A percentile compares a stretch with the other conserved stretches of the same genome.
Evolutionary conservation across 1,284 basidiomycete species (phyloP).

Genomic region (Nidula niveotomentosa): DNA sequence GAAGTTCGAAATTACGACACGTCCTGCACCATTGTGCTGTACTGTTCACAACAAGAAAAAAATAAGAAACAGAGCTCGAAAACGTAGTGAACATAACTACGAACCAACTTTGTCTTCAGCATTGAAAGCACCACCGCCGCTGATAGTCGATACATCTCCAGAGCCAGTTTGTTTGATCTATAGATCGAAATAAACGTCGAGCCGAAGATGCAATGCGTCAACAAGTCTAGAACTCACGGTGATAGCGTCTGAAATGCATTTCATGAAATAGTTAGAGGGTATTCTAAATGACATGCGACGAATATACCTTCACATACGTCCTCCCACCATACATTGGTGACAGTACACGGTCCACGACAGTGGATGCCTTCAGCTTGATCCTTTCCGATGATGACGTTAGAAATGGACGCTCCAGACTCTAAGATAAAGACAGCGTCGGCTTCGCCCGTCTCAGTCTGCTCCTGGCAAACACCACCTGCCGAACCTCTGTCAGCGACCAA

Average conservation of each 20-base stretch:
- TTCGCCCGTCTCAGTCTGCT: constrained; percentile 21
- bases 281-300: not conserved
- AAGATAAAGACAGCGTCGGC: constrained; percentile 25
- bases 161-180: constrained; percentile 24
- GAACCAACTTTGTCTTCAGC: constrained; percentile 23
- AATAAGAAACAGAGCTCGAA: not conserved
- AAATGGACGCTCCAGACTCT: constrained; percentile 21
- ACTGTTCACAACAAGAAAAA: constrained; percentile 8
- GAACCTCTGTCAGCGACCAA: too few relatives aligned
- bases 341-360: constrained; percentile 22
- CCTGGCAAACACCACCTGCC: constrained; percentile 21
- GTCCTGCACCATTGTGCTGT: constrained; percentile 23
- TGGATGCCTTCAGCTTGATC: constrained; percentile 25
- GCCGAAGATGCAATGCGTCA: not conserved
- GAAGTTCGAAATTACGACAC: constrained; percentile 20
- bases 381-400: constrained; percentile 23
- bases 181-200: not conserved
- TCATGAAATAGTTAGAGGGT: not conserved
- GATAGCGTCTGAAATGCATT: constrained; percentile 9
- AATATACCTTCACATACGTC: constrained; percentile 22
- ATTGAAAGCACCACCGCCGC: constrained; percentile 21
- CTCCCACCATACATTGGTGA: constrained; percentile 26
- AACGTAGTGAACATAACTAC: not conserved
- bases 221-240: constrained; percentile 5
- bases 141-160: constrained; percentile 22